Evolutionary conservation across 2,329 filamentous ascomycete species (phyloP), one percentile per base, ranked within the genome.

Genomic region (Fusarium ramigenum): DNA sequence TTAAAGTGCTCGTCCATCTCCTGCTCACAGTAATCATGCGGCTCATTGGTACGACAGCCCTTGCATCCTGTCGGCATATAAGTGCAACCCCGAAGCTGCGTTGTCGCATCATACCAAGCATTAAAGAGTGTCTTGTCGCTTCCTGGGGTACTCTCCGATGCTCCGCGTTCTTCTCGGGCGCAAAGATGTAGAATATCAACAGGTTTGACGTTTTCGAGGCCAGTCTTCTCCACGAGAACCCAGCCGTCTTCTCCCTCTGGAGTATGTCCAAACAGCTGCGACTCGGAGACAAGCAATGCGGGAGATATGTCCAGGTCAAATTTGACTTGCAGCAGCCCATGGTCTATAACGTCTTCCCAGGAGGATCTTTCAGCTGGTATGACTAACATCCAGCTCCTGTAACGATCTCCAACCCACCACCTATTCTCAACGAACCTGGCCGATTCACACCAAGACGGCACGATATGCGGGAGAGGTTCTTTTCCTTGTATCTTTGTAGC

Each of bases 381-480:
- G 9, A 66, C 60, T 5, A 73, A 23, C 12, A 74, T 68, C 72
- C 69, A 70, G 49, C 69, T 73, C 50, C 39, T 56, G 37, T 73
- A 73, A 6, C 57, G 54, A 30, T 25, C 30, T 7, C 34, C 18
- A 7, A 3, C 16, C 2, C 18, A 2, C 11, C 37, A 49, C 3
- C 14, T 14, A 4, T 61, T 5, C 5, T 18, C 5, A 28, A 52
- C 61, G 19, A 65, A 73, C 5, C 30, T 67, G 7, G 43, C 32
- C 5, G 66, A 65, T 21, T 39, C 2, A 11, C 63, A 67, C 72
- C 69, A 74, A 42, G 63, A 60, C 5, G 72, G 72, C 4, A 74
- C 63, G 19, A 74, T 73, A 37, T 74, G 72, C 16, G 72, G 69
- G 23, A 67, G 47, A 11, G 72, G 72, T 21, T 74, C 72, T 12